phyloP scores from a whole-genome alignment of 106 monocot genomes.

The Agapanthus africanus region DNA sequence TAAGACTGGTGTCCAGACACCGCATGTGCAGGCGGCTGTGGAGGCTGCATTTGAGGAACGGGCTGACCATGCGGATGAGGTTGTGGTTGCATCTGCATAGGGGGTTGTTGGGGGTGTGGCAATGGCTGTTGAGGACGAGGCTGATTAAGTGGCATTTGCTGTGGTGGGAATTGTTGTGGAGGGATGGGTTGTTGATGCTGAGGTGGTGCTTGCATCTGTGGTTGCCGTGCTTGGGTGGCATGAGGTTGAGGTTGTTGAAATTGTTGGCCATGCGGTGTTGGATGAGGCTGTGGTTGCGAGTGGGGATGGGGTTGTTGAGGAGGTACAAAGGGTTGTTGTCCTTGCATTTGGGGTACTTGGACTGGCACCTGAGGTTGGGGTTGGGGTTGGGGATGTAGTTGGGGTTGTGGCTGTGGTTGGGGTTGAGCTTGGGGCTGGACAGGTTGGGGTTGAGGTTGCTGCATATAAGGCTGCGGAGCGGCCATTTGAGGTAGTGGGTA shows the following conservation, averaged over 20 bases:
- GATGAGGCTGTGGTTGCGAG: conserved; percentile 13
- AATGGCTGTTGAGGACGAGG: conserved; percentile 14
- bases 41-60: conserved; percentile 16
- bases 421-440: background rate
- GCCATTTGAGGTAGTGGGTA: conserved; percentile 33
- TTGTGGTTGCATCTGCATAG: conserved; percentile 11
- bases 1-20: conserved; percentile 9
- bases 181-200: conserved; percentile 12
- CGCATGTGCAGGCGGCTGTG: conserved; percentile 20
- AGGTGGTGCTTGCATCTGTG: conserved; percentile 16
- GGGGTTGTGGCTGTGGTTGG: conserved; percentile 20
- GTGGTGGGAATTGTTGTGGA: conserved; percentile 1
- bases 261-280: conserved; percentile 5
- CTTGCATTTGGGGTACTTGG: conserved; percentile 17
- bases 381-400: conserved; percentile 15
- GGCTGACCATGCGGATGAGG: conserved; percentile 18
- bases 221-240: conserved; percentile 24
- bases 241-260: conserved; percentile 13
- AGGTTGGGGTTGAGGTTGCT: conserved; percentile 14
- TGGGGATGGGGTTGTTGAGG: conserved; percentile 8
- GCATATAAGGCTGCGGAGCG: conserved; percentile 31
- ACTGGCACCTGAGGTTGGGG: conserved; percentile 14
- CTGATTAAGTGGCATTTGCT: conserved; percentile 10
- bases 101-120: conserved; percentile 6
- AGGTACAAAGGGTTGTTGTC: conserved; percentile 16